Percentiles rank a stretch among this genome's conserved stretches.
These are phyloP conservation scores for Opeltia flavorubescens DNA, from an alignment of 495 filamentous ascomycete species.

Conservation along the genomic window DNA sequence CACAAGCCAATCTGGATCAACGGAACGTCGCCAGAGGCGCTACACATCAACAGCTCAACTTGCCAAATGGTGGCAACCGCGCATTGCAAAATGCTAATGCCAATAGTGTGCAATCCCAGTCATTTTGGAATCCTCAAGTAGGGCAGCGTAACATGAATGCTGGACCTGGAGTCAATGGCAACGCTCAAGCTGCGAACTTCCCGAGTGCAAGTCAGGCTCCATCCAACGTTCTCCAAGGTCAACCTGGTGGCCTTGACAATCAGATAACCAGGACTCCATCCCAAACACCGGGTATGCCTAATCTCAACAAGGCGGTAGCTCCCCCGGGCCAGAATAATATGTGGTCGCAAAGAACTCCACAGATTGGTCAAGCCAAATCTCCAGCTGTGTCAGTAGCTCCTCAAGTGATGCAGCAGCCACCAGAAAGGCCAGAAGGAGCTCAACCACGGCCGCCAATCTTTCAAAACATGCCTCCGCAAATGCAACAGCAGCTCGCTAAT, in stretches of 20 bases:
- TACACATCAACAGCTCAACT: slow-evolving; percentile 26
- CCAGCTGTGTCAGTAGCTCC: neutral
- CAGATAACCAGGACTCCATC: slow-evolving; percentile 17
- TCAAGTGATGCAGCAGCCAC: slow-evolving; percentile 22
- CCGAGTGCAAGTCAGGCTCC: slow-evolving; percentile 23
- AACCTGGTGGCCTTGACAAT: slow-evolving; percentile 29
- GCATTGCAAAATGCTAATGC: slow-evolving; percentile 28
- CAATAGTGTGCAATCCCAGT: slow-evolving; percentile 29
- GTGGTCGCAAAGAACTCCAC: slow-evolving; percentile 12
- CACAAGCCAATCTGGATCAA: slow-evolving; percentile 29
- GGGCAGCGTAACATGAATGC: slow-evolving; percentile 26
- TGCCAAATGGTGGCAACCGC: slow-evolving; percentile 26
- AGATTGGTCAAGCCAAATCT: slow-evolving; percentile 10
- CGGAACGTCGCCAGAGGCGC: slow-evolving; percentile 24
- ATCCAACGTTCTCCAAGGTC: slow-evolving; percentile 27
- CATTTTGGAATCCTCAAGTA: slow-evolving; percentile 20
- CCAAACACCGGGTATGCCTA: slow-evolving; percentile 37
- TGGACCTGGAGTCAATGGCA: neutral
- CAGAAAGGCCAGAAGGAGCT: slow-evolving; percentile 17
- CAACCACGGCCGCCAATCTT: slow-evolving; percentile 1
- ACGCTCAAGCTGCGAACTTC: slow-evolving; percentile 8
- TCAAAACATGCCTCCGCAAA: slow-evolving; percentile 1
- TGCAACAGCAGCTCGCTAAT: slow-evolving; percentile 5
- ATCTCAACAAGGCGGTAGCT: slow-evolving; percentile 44
- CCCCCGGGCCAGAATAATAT: slow-evolving; percentile 26